These are phyloP conservation scores for Sinapis alba DNA, from an alignment of 441 rosid genomes.

Conservation along the genomic window DNA sequence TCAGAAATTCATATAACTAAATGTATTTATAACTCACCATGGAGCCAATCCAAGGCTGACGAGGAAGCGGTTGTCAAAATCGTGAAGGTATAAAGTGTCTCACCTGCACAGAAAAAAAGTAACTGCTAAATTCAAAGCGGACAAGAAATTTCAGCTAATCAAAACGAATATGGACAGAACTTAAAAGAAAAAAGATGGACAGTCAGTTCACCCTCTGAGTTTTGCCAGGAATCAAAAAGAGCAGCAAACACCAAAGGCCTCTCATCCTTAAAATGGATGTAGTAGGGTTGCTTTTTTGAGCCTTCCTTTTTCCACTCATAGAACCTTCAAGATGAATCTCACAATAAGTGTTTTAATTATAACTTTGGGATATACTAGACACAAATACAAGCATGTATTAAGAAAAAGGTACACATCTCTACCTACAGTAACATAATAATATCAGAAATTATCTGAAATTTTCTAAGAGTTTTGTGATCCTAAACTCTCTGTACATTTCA, in stretches of 20 bases:
- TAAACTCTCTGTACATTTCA: neutral
- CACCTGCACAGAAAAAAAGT: slow-evolving; percentile 55
- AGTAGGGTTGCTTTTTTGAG: slow-evolving; percentile 84
- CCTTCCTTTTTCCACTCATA: slow-evolving; percentile 97
- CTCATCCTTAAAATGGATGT: slow-evolving; percentile 79
- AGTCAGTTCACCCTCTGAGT: slow-evolving; percentile 55
- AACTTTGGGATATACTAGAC: neutral
- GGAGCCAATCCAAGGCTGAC: slow-evolving; percentile 72
- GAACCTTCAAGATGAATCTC: slow-evolving; percentile 51
- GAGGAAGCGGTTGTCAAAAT: slow-evolving; percentile 81
- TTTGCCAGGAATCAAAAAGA: slow-evolving; percentile 82
- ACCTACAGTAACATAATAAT: neutral
- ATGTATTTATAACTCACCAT: slow-evolving; percentile 59
- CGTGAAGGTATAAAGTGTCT: slow-evolving; percentile 71
- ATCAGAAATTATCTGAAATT: neutral
- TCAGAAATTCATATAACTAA: neutral
- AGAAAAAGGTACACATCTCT: neutral
- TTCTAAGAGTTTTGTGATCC: neutral
- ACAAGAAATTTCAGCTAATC: neutral
- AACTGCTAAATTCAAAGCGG: neutral
- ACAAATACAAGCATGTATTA: neutral
- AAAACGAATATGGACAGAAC: neutral
- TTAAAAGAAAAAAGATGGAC: neutral
- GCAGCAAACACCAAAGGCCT: slow-evolving; percentile 90
- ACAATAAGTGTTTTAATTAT: neutral